Conservation (phyloP, 108 stramenopile species). For the Fistulifera solaris region DNA sequence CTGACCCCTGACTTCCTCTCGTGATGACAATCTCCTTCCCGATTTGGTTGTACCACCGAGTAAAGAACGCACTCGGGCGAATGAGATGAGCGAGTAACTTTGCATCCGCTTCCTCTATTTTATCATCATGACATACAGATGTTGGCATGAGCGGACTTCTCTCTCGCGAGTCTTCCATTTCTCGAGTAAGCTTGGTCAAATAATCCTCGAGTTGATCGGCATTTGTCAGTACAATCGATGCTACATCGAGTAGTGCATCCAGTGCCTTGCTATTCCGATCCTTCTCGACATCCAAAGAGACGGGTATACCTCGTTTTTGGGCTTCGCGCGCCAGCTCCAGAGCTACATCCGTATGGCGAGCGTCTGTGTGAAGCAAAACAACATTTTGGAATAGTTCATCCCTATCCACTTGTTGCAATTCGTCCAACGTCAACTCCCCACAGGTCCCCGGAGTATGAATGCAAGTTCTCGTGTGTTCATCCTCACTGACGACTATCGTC, state of each 20-base stretch:
- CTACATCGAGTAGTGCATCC: conserved; percentile 25
- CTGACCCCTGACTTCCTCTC: background rate
- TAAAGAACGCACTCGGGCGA: conserved; percentile 20
- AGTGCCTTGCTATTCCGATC: conserved; percentile 26
- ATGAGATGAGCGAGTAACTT: conserved; percentile 8
- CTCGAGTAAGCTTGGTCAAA: conserved; percentile 10
- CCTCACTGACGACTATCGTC: conserved; percentile 25
- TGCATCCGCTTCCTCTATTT: conserved; percentile 2
- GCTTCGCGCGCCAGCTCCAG: conserved; percentile 32
- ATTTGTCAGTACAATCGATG: conserved; percentile 33
- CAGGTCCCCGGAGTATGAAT: conserved; percentile 33
- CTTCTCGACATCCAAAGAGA: conserved; percentile 46
- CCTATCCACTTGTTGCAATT: conserved; percentile 12
- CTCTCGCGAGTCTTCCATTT: conserved; percentile 2
- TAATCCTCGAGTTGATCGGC: conserved; percentile 24
- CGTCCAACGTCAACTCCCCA: conserved; percentile 27
- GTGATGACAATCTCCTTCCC: conserved; percentile 23
- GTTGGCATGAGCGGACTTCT: background rate
- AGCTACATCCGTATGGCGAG: conserved; percentile 29
- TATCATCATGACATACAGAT: background rate
- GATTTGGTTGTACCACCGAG: conserved; percentile 17
- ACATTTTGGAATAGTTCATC: conserved; percentile 33
- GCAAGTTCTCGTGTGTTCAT: conserved; percentile 40
- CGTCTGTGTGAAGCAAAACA: conserved; percentile 41
- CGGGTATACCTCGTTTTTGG: conserved; percentile 21